phyloP scores from a whole-genome alignment of 305 asterid genomes.

The Rubia peregrina region DNA sequence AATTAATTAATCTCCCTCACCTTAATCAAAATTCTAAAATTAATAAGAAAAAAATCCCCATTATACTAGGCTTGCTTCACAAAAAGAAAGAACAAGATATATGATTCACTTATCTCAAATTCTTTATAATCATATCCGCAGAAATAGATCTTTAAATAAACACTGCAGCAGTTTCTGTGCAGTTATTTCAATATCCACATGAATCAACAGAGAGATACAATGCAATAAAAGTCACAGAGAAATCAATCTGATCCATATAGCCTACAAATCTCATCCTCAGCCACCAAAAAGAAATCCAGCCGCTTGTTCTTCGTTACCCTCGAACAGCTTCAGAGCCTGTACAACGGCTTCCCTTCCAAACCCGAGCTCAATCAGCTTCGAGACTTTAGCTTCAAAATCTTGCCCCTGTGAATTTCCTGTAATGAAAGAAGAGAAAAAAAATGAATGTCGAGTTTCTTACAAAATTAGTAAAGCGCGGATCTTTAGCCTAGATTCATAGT shows the following conservation, averaged over 20 bases:
- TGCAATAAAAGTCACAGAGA: slow-evolving; percentile 9
- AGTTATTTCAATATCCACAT: slow-evolving; percentile 3
- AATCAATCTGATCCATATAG: background rate
- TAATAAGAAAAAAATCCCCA: no score
- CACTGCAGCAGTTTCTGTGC: slow-evolving; percentile 18
- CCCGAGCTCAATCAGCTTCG: slow-evolving; percentile 83
- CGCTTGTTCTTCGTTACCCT: slow-evolving; percentile 92
- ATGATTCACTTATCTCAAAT: no score
- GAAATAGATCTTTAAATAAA: background rate
- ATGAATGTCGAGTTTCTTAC: slow-evolving; percentile 1
- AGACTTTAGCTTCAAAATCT: slow-evolving; percentile 79
- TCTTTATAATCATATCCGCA: no score
- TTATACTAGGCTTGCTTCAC: no score
- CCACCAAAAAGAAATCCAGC: slow-evolving; percentile 92
- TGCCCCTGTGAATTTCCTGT: slow-evolving; percentile 65
- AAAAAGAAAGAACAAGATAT: no score
- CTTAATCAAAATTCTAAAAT: no score
- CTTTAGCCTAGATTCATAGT: slow-evolving; percentile 9
- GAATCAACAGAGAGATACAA: background rate
- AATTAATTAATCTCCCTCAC: no score
- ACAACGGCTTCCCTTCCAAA: slow-evolving; percentile 78
- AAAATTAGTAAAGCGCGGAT: background rate
- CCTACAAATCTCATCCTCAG: slow-evolving; percentile 22
- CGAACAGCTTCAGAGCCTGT: slow-evolving; percentile 73
- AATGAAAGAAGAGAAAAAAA: slow-evolving; percentile 13